phyloP scores from a whole-genome alignment of 768 basidiomycete genomes.

The Kwoniella dejecticola region DNA sequence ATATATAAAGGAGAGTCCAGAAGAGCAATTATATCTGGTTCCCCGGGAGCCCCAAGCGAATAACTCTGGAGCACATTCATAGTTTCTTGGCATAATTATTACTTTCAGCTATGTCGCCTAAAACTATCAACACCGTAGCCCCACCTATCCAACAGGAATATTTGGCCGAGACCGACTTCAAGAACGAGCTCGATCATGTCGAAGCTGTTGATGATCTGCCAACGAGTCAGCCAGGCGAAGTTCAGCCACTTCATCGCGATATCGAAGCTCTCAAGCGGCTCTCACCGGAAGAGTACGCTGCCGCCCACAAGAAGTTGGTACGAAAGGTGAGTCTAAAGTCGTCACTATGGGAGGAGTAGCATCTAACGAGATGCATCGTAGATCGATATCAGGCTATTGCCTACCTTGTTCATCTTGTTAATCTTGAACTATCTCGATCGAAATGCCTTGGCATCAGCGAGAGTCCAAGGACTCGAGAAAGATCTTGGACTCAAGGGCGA shows the following conservation, averaged over 20 bases:
- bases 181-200: slow-evolving; percentile 17
- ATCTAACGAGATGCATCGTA: not conserved
- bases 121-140: not conserved
- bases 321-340: slow-evolving; percentile 29
- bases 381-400: slow-evolving; percentile 38
- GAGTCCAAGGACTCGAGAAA: slow-evolving; percentile 43
- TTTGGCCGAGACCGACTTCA: slow-evolving; percentile 17
- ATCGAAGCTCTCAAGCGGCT: slow-evolving; percentile 21
- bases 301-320: slow-evolving; percentile 25
- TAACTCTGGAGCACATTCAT: too few species aligned
- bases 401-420: slow-evolving; percentile 28
- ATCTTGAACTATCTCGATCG: slow-evolving; percentile 42
- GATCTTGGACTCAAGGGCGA: slow-evolving; percentile 36
- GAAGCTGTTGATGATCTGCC: not conserved
- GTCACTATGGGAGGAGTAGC: not conserved
- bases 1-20: too few species aligned
- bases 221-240: not conserved
- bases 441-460: slow-evolving; percentile 44
- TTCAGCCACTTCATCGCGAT: slow-evolving; percentile 15
- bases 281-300: slow-evolving; percentile 25
- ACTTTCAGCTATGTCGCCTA: slow-evolving; percentile 2
- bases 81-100: too few species aligned
- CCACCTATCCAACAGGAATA: not conserved
- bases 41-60: too few species aligned
- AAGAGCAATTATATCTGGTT: too few species aligned